Conservation (phyloP, 192 early-diverging fungal genomes). For the Piromyces finnis region DNA sequence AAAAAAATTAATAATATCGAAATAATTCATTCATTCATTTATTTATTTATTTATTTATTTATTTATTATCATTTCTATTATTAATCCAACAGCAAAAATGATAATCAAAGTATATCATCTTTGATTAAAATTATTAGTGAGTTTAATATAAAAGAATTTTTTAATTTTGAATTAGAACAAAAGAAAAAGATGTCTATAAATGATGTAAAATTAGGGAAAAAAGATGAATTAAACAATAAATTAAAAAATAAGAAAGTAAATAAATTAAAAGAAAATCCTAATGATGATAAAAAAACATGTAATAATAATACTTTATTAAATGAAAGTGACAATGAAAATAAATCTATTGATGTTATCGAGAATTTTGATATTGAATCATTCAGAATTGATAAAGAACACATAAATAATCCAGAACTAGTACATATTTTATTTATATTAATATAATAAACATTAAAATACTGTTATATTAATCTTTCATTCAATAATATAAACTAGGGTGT, state of each 20-base stretch:
- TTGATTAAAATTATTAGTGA: not conserved
- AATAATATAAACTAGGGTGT: no score
- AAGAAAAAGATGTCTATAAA: not conserved
- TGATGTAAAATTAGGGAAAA: not conserved
- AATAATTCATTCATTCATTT: no score
- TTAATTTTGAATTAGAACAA: not conserved
- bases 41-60: no score
- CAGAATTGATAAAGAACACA: not conserved
- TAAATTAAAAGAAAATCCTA: not conserved
- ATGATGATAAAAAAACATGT: not conserved
- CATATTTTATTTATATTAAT: no score
- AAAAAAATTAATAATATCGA: no score
- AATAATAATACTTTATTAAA: not conserved
- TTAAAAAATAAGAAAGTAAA: no score
- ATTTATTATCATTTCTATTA: no score
- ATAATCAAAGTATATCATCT: not conserved
- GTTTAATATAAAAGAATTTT: not conserved
- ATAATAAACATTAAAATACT: no score
- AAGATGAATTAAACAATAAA: no score
- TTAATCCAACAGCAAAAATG: no score
- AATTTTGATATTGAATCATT: not conserved
- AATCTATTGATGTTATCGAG: not conserved
- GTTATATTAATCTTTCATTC: no score
- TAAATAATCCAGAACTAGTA: not conserved
- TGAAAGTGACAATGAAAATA: not conserved